These are phyloP conservation scores for Groenewaldozyma sp. DNA, from an alignment of 1,139 yeast species.

Conservation along the genomic window DNA sequence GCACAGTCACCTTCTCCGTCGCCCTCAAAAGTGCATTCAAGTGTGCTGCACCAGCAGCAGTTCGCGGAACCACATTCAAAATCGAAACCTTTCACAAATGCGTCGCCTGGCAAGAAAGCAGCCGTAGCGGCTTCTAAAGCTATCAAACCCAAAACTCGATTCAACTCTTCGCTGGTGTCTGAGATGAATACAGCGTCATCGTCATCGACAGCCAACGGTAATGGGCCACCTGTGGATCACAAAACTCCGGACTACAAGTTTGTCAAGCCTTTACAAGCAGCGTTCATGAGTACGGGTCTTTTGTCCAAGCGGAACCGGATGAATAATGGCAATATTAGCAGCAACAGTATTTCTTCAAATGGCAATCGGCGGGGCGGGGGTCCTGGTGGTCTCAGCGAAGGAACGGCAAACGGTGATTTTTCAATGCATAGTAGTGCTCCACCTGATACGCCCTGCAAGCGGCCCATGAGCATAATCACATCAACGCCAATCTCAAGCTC, in stretches of 20 bases:
- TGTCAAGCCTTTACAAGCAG: slow-evolving; percentile 79
- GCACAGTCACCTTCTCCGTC: background rate
- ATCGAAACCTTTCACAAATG: background rate
- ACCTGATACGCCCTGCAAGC: slow-evolving; percentile 80
- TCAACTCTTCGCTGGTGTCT: slow-evolving; percentile 20
- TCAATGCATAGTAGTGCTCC: slow-evolving; percentile 19
- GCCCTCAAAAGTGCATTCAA: slow-evolving; percentile 1
- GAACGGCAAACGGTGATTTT: background rate
- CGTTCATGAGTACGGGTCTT: slow-evolving; percentile 69
- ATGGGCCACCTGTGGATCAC: slow-evolving; percentile 19
- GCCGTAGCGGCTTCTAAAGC: slow-evolving; percentile 4
- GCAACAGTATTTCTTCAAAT: slow-evolving; percentile 5
- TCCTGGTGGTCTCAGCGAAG: background rate
- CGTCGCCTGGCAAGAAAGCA: background rate
- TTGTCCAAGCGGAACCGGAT: slow-evolving; percentile 55
- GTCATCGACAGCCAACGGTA: background rate
- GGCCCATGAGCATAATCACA: background rate
- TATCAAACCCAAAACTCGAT: slow-evolving; percentile 4
- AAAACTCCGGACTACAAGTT: slow-evolving; percentile 50
- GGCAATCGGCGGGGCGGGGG: background rate
- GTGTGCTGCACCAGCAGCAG: background rate
- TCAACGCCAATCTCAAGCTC: slow-evolving; percentile 1
- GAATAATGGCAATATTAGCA: slow-evolving; percentile 13
- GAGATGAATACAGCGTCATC: slow-evolving; percentile 9
- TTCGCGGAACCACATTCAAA: background rate